These are phyloP conservation scores for Pseudopyrenochaeta lycopersici DNA, from an alignment of 2,329 filamentous ascomycete species.

Conservation along the genomic window DNA sequence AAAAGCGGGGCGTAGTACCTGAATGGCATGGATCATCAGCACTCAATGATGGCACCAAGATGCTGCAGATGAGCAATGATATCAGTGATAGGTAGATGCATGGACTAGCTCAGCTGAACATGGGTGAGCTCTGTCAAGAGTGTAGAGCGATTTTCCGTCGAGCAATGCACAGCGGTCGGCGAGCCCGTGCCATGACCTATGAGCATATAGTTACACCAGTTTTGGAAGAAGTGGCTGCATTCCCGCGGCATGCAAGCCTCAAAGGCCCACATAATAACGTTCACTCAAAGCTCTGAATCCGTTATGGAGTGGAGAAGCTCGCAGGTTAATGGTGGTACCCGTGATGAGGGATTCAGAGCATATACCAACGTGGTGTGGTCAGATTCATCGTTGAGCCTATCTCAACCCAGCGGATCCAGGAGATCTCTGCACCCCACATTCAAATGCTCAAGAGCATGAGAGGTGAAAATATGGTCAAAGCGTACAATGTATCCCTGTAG, in stretches of 20 bases:
- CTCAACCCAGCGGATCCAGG: too few relatives aligned
- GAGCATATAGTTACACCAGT: background rate
- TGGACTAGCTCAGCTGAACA: slow-evolving; percentile 12
- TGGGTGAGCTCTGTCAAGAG: slow-evolving; percentile 9
- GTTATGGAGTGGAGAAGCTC: slow-evolving; percentile 2
- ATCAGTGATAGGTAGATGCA: slow-evolving; percentile 8
- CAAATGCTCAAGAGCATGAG: too few relatives aligned
- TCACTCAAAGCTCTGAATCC: background rate
- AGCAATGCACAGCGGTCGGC: slow-evolving; percentile 7
- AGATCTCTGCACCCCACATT: too few relatives aligned
- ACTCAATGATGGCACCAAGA: slow-evolving; percentile 4
- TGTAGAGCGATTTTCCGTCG: background rate
- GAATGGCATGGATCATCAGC: slow-evolving; percentile 14
- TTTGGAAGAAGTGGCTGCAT: slow-evolving; percentile 1
- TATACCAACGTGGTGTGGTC: background rate
- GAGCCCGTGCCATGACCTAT: slow-evolving; percentile 15
- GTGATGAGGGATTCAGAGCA: background rate
- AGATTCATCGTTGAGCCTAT: background rate
- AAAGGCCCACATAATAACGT: slow-evolving; percentile 2
- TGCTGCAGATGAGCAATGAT: background rate
- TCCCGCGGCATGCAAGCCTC: background rate
- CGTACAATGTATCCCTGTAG: too few relatives aligned
- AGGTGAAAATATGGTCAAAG: too few relatives aligned
- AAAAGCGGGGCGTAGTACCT: slow-evolving; percentile 20
- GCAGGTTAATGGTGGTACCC: background rate